Base-by-base conservation (phyloP, 352 stramenopile species). In the Peronospora destructor region DNA sequence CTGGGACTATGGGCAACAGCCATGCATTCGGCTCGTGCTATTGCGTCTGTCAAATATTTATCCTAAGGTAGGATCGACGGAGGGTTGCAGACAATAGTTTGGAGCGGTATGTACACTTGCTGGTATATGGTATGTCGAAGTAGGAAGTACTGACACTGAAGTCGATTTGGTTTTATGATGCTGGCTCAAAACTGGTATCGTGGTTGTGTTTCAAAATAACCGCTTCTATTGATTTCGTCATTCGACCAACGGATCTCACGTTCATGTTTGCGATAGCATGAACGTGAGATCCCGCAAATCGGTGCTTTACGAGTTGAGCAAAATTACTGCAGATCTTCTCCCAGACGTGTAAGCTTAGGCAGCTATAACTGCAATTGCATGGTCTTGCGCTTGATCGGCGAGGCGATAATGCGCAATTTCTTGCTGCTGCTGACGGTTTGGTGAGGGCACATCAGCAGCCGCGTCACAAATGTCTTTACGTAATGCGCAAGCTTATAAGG, bases 221-320 rank as follows among this genome's bases (percentile, higher is more conserved):
- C 6, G 49, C 14, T 21, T 33, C n/a, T n/a, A 19, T 12, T 49
- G 33, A 14, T 33, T 43, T 25, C 9, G 41, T 76, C 19, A 43
- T 77, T 33, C 60, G 66, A 38, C 61, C 66, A 45, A 76, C 53
- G n/a, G n/a, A n/a, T n/a, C n/a, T n/a, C n/a, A n/a, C n/a, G n/a
- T n/a, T n/a, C n/a, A n/a, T n/a, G 19, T 78, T 70, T 53, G 53
- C 66, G 9, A 51, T 57, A n/a, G 16, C 13, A 25, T 77, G 19
- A 35, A 49, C 7, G 40, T 51, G 16, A 53, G 39, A n/a, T 49
- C 59, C 9, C 45, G 17, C 6, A 63, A 71, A 26, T 32, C 56
- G 14, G 45, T 66, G 28, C 29, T 61, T 30, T 68, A 70, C 7
- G 45, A 67, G 26, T 16, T 69, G 43, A 70, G 66, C 14, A 50